Conservation (phyloP, 2,329 filamentous ascomycete species). For the Trematosphaeria pertusa region DNA sequence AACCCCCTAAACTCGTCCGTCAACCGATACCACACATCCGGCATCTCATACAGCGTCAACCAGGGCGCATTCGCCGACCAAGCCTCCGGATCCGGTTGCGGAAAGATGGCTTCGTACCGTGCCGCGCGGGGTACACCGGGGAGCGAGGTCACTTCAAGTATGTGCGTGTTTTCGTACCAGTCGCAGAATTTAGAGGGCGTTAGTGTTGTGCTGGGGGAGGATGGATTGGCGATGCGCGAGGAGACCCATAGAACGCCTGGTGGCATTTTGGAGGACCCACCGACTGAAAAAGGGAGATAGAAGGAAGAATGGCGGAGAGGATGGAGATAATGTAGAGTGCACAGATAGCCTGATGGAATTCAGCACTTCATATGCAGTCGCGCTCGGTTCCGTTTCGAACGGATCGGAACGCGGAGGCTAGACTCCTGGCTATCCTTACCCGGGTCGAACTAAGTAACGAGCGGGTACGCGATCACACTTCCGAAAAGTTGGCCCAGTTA, state of each 20-base stretch:
- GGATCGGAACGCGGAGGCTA: too few species aligned
- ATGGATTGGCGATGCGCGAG: slow-evolving; percentile 20
- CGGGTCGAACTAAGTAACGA: too few species aligned
- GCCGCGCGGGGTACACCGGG: slow-evolving; percentile 31
- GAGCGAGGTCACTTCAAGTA: slow-evolving; percentile 29
- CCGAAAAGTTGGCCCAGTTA: too few species aligned
- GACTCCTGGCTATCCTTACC: too few species aligned
- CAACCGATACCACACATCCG: slow-evolving; percentile 26
- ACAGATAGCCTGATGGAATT: too few species aligned
- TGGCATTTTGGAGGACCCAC: slow-evolving; percentile 23
- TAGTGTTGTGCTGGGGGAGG: slow-evolving; percentile 8
- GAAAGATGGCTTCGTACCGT: slow-evolving; percentile 29
- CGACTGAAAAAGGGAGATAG: too few species aligned
- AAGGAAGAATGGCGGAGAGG: too few species aligned
- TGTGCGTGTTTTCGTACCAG: slow-evolving; percentile 39
- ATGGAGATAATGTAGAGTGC: too few species aligned
- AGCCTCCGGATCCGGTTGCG: slow-evolving; percentile 7
- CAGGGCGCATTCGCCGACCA: slow-evolving; percentile 23
- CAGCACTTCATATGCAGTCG: too few species aligned
- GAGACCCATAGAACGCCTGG: slow-evolving; percentile 37
- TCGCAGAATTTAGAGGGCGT: slow-evolving; percentile 21
- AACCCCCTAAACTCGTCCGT: slow-evolving; percentile 30
- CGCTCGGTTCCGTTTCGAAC: too few species aligned
- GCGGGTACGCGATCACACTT: too few species aligned
- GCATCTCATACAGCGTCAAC: slow-evolving; percentile 39